Evolutionary conservation across 1,284 basidiomycete genomes (phyloP), one percentile per base, ranked within the genome.

Genomic region (Grifola frondosa): DNA sequence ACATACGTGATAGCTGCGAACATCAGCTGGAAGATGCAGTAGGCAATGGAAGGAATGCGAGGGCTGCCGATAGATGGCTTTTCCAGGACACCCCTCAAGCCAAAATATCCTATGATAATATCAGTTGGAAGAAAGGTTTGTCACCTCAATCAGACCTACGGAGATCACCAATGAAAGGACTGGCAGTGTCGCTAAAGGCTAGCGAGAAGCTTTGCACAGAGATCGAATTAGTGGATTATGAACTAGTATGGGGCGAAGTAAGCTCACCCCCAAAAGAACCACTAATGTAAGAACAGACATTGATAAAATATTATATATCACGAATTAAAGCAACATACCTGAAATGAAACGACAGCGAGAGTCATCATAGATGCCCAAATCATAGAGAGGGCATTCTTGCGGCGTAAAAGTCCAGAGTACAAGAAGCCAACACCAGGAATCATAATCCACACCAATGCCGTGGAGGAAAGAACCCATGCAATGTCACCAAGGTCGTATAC

Each of bases 381-480:
- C 89, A 95, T 93, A 12, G 86, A 91, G 6, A 96, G 73, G 0
- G 93, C 94, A 58, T 93, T 95, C 67, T 95, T 95, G 28, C 90
- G 77, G 39, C 89, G 74, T 36, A 84, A 63, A 23, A 86, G 69
- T 57, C 92, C 92, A 29, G 90, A 88, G 66, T 95, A 95, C 72
- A 94, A 91, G 64, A 81, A 90, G 11, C 88, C 88, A 47, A 91
- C 78, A 44, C 89, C 89, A n/a, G 91, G 91, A 61, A 91, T 77
- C 92, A 95, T 95, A 64, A 94, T 75, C 78, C 84, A 92, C 21
- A 94, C 91, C 37, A 85, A 67, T 12, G 83, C 82, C 0, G 80
- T 88, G 12, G 74, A 75, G 4, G 79, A 66, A 43, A 88, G 66
- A 36, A 78, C 73, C 83, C 85, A 91, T 19, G 87, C 82, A 42